These are phyloP conservation scores for Salix dunnii DNA, from an alignment of 345 rosid genomes.

Conservation along the genomic window DNA sequence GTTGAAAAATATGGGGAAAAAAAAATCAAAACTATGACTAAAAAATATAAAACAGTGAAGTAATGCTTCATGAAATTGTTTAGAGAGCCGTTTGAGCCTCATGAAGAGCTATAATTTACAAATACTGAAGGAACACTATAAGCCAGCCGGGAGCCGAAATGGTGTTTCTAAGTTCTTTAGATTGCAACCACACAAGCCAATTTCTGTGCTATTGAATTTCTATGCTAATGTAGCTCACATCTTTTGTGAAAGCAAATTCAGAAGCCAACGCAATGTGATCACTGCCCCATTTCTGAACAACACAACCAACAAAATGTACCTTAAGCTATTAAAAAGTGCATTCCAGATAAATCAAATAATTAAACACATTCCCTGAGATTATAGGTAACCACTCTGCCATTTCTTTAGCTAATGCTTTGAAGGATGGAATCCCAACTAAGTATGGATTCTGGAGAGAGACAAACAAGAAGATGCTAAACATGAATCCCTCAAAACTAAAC, in stretches of 20 bases:
- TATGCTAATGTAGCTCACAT: slow-evolving; percentile 2
- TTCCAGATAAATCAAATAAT: not conserved
- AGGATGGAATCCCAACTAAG: not conserved
- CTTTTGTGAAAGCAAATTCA: slow-evolving; percentile 56
- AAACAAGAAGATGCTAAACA: not conserved
- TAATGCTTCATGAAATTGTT: not conserved
- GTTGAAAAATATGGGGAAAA: not conserved
- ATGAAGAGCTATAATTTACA: not conserved
- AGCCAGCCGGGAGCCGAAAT: not conserved
- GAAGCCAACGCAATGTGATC: slow-evolving; percentile 91
- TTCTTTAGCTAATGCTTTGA: not conserved
- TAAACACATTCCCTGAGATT: not conserved
- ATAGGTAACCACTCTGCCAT: not conserved
- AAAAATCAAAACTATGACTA: not conserved
- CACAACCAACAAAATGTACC: not conserved
- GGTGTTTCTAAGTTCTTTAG: not conserved
- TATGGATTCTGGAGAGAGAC: not conserved
- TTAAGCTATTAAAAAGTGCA: not conserved
- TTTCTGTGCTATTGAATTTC: slow-evolving; percentile 9
- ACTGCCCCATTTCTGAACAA: slow-evolving; percentile 91
- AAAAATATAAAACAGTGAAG: not conserved
- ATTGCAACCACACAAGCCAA: not conserved
- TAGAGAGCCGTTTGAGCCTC: not conserved
- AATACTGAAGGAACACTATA: not conserved
- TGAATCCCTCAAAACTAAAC: not conserved